Evolutionary conservation across 1,284 basidiomycete species (phyloP).

Genomic region (Trichosporon sp.): DNA sequence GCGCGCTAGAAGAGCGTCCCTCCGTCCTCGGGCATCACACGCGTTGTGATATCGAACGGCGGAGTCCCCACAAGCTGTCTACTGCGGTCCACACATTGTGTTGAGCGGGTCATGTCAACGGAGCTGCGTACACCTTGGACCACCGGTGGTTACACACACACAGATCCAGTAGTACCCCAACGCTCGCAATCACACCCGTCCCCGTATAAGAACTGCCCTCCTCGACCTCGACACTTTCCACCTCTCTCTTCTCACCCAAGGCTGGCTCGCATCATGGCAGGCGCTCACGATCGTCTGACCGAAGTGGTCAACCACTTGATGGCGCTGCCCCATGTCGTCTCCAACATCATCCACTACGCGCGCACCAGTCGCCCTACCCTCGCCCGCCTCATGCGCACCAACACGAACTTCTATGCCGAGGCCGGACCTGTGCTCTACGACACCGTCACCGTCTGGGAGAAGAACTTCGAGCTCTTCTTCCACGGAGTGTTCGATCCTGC

Average conservation of each 20-base stretch:
- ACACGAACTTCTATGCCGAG: conserved; percentile 10
- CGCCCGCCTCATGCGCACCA: conserved; percentile 15
- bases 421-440: conserved; percentile 11
- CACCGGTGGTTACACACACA: no score
- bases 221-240: no score
- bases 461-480: not conserved
- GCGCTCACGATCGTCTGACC: no score
- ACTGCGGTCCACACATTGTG: not conserved
- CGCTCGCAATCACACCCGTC: no score
- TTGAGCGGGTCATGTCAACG: no score
- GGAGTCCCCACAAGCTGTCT: not conserved
- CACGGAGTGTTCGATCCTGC: not conserved
- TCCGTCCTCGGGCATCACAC: not conserved
- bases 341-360: not conserved
- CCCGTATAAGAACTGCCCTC: no score
- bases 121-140: no score
- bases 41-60: not conserved
- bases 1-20: not conserved
- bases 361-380: conserved; percentile 1
- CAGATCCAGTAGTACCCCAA: no score
- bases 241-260: not conserved
- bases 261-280: not conserved
- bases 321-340: not conserved
- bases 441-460: conserved; percentile 9
- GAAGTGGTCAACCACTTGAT: not conserved